Base-by-base conservation (phyloP, 2,329 filamentous ascomycete genomes). In the Pezicula radicicola region DNA sequence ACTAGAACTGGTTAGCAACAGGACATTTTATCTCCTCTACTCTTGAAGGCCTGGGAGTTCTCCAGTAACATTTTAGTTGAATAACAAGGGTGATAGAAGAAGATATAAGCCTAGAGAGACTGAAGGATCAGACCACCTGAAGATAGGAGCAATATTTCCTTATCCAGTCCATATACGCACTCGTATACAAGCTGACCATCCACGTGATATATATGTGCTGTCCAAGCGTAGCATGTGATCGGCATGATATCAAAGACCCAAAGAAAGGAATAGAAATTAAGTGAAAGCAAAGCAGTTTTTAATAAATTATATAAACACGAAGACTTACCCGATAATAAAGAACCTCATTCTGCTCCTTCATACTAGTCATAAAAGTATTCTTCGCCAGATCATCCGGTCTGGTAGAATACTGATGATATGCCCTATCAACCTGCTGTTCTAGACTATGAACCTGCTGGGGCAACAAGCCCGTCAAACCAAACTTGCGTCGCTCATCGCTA, bases 261-360 rank as follows among this genome's bases (percentile, higher is more conserved):
- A 18, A 25, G 40, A n/a, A 42, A 21, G 21, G 21, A 21, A 21
- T 21, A 21, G 21, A 5, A 21, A 21, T 21, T 5, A 5, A 21
- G 5, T 21, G 21, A 21, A 21, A 21, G 5, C 3, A 3, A 21
- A 21, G 5, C 3, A 3, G 5, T 3, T 3, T 21, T 21, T 21
- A 3, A 21, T 21, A 5, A 3, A 21, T 21, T 21, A 21, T 21
- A 21, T 21, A 21, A 33, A 37, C 40, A 45, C 21, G 5, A 5
- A 25, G 30, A 57, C 71, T 56, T 60, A 88, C 87, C 66, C 77
- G 84, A 68, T 85, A 95, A 67, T 89, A 96, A 1, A 96, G 70
- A 1, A 95, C 88, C 55, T 88, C 81, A 69, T 94, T 96, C 69
- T 96, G 91, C 61, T 90, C 84, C 63, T 90, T 91, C 73, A 96